Percentiles rank a stretch among this genome's conserved stretches.
phyloP scores from a whole-genome alignment of 2,329 filamentous ascomycete genomes.

The Tolypocladium pustulatum region DNA sequence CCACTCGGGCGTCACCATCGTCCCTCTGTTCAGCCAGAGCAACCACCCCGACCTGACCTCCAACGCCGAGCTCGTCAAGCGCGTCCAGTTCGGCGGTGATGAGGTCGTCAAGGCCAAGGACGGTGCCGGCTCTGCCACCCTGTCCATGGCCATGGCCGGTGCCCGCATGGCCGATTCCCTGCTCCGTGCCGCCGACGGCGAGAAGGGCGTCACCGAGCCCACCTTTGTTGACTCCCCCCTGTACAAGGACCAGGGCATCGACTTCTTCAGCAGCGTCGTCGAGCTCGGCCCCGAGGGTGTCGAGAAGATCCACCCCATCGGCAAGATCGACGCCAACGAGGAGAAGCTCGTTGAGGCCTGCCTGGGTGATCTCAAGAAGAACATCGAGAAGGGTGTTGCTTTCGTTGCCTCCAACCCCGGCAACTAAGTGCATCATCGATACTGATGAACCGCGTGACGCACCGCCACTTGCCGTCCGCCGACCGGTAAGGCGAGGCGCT shows the following conservation, averaged over 20 bases:
- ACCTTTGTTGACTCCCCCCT: slow-evolving; percentile 95
- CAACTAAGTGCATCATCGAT: slow-evolving; percentile 33
- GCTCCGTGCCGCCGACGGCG: slow-evolving; percentile 82
- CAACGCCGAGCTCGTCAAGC: slow-evolving; percentile 72
- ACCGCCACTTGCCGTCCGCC: background rate
- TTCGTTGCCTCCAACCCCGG: slow-evolving; percentile 51
- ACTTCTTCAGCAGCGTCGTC: slow-evolving; percentile 93
- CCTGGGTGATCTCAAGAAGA: slow-evolving; percentile 79
- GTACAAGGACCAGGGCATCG: slow-evolving; percentile 96
- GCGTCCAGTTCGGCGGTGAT: slow-evolving; percentile 97
- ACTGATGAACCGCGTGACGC: background rate
- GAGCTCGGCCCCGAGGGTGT: slow-evolving; percentile 96
- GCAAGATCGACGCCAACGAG: slow-evolving; percentile 76
- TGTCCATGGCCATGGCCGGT: slow-evolving; percentile 98
- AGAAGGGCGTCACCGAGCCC: slow-evolving; percentile 92
- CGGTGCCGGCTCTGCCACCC: slow-evolving; percentile 89
- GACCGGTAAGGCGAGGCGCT: background rate
- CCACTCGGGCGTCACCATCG: slow-evolving; percentile 96
- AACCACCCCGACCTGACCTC: slow-evolving; percentile 74
- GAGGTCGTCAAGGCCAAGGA: slow-evolving; percentile 99
- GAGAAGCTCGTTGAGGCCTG: slow-evolving; percentile 79
- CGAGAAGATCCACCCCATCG: slow-evolving; percentile 82
- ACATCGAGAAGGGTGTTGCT: slow-evolving; percentile 81
- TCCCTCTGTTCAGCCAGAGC: slow-evolving; percentile 93
- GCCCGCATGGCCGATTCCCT: slow-evolving; percentile 77